Conservation (phyloP, 768 basidiomycete species). For the Rhodocollybia butyracea region DNA sequence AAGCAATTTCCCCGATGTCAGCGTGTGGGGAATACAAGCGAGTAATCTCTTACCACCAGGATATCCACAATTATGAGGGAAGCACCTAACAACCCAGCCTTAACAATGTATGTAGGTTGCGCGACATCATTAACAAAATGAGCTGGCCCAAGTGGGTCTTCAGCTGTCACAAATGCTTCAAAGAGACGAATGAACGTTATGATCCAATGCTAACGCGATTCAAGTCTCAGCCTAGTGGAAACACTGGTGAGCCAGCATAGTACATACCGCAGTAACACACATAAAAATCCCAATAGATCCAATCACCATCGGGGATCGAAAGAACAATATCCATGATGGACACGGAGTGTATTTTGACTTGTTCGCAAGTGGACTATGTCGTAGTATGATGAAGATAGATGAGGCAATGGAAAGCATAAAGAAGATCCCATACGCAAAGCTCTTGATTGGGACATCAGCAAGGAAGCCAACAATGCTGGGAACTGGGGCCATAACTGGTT, state of each 20-base stretch:
- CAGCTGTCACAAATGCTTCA: constrained; percentile 11
- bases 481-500: background rate
- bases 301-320: background rate
- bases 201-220: constrained; percentile 14
- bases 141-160: constrained; percentile 7
- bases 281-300: background rate
- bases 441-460: constrained; percentile 2
- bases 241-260: too few species aligned
- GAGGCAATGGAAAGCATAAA: constrained; percentile 3
- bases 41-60: too few species aligned
- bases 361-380: background rate
- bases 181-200: constrained; percentile 13
- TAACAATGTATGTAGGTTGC: constrained; percentile 11
- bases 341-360: background rate
- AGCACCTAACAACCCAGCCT: constrained; percentile 9
- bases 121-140: constrained; percentile 11
- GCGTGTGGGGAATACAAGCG: background rate
- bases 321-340: background rate
- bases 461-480: background rate
- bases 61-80: constrained; percentile 10
- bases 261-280: constrained; percentile 1
- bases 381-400: background rate
- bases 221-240: background rate
- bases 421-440: constrained; percentile 12
- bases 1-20: constrained; percentile 30